These are phyloP conservation scores for Aspergillus pseudonomiae DNA, from an alignment of 2,329 filamentous ascomycete species.

Conservation along the genomic window DNA sequence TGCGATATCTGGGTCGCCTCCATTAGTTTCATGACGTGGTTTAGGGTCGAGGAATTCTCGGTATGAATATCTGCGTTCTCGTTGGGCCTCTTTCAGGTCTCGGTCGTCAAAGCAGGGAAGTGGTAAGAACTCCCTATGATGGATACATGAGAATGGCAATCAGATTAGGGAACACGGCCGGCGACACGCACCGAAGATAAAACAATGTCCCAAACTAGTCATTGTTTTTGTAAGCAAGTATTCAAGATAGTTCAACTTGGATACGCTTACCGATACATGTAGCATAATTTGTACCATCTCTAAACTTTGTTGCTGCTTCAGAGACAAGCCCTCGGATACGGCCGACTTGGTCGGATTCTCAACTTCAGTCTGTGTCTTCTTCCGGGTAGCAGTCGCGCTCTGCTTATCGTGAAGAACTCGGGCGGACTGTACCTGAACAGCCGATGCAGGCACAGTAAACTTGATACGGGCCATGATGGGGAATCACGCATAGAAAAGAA, in stretches of 20 bases:
- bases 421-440: slow-evolving; percentile 22
- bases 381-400: slow-evolving; percentile 14
- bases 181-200: slow-evolving; percentile 35
- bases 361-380: slow-evolving; percentile 17
- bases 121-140: slow-evolving; percentile 37
- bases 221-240: slow-evolving; percentile 4
- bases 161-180: neutral
- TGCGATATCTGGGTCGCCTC: slow-evolving; percentile 7
- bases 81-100: slow-evolving; percentile 31
- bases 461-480: slow-evolving; percentile 30
- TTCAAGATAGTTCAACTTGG: neutral
- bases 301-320: slow-evolving; percentile 49
- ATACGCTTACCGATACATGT: slow-evolving; percentile 47
- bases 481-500: neutral
- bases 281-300: slow-evolving; percentile 53
- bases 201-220: slow-evolving; percentile 39
- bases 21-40: slow-evolving; percentile 10
- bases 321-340: slow-evolving; percentile 17
- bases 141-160: slow-evolving; percentile 18
- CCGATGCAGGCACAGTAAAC: slow-evolving; percentile 22
- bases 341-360: slow-evolving; percentile 12
- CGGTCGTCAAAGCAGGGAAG: slow-evolving; percentile 39
- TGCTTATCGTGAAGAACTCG: slow-evolving; percentile 13
- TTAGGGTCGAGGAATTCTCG: slow-evolving; percentile 30
- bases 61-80: slow-evolving; percentile 31